These are phyloP conservation scores for Tulasnella sp. DNA, from an alignment of 768 basidiomycete genomes.

Conservation along the genomic window DNA sequence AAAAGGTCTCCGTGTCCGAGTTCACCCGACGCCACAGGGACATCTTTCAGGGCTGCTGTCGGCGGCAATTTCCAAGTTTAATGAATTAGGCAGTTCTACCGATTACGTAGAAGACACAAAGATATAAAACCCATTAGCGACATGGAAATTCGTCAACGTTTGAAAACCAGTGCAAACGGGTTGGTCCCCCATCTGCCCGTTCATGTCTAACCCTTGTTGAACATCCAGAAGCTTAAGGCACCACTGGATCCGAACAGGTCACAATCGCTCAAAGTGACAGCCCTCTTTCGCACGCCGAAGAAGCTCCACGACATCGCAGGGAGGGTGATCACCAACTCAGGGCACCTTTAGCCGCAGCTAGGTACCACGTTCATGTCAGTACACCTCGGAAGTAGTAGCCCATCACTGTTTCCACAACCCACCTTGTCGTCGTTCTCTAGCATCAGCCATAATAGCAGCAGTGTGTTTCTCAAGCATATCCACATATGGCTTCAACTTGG, in stretches of 20 bases:
- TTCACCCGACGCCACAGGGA: background rate
- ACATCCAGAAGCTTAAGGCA: no score
- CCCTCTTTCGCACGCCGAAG: no score
- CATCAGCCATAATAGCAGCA: constrained; percentile 15
- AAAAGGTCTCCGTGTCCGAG: background rate
- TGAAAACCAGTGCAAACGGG: no score
- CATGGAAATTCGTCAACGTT: no score
- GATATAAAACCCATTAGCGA: background rate
- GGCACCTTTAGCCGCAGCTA: background rate
- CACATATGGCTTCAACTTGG: constrained; percentile 81
- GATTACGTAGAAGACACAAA: background rate
- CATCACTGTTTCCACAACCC: background rate
- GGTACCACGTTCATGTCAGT: no score
- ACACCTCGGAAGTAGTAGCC: background rate
- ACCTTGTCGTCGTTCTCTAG: constrained; percentile 16
- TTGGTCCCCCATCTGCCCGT: no score
- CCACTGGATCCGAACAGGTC: no score
- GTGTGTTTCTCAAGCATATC: constrained; percentile 79
- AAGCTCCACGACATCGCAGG: no score
- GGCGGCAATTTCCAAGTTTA: background rate
- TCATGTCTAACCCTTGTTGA: no score
- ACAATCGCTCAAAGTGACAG: no score
- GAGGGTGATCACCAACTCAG: background rate
- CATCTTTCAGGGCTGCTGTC: background rate
- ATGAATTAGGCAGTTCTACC: background rate